Conservation (phyloP, 2,329 filamentous ascomycete species). For the Cercospora zeina region DNA sequence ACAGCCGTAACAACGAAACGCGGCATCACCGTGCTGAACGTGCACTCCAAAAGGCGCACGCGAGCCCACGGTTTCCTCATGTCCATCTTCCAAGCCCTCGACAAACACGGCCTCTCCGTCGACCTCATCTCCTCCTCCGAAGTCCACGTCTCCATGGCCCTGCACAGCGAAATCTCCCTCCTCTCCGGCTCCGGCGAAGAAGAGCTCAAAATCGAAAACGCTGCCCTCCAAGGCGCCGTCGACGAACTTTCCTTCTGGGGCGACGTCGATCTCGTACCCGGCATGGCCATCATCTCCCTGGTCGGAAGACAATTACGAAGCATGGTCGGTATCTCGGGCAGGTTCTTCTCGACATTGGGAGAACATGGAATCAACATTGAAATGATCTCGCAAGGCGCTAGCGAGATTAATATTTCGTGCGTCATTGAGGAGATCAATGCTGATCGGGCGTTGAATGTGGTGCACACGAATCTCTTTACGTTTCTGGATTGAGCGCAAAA, state of each 20-base stretch:
- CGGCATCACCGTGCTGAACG: constrained; percentile 94
- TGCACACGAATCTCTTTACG: constrained; percentile 95
- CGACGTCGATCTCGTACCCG: constrained; percentile 82
- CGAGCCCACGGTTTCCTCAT: constrained; percentile 96
- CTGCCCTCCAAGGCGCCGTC: constrained; percentile 55
- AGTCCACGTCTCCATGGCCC: constrained; percentile 95
- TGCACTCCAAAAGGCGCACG: constrained; percentile 95
- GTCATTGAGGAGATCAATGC: constrained; percentile 92
- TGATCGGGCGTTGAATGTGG: constrained; percentile 88
- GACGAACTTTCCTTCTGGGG: constrained; percentile 76
- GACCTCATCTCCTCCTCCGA: constrained; percentile 96
- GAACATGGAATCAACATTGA: constrained; percentile 96
- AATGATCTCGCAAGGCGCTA: constrained; percentile 98
- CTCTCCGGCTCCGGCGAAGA: constrained; percentile 50
- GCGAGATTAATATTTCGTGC: constrained; percentile 98
- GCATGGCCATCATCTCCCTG: constrained; percentile 94
- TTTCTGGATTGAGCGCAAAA: constrained; percentile 72
- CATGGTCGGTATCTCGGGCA: constrained; percentile 86
- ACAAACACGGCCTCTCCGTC: constrained; percentile 82
- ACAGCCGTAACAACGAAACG: constrained; percentile 92
- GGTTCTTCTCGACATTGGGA: constrained; percentile 92
- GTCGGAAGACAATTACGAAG: constrained; percentile 97
- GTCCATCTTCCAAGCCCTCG: constrained; percentile 86
- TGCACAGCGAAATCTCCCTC: constrained; percentile 72
- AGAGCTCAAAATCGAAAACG: constrained; percentile 51